Percentiles rank a stretch among this genome's conserved stretches.
Evolutionary conservation across 352 stramenopile genomes (phyloP).

Genomic region (Phytophthora multivora): DNA sequence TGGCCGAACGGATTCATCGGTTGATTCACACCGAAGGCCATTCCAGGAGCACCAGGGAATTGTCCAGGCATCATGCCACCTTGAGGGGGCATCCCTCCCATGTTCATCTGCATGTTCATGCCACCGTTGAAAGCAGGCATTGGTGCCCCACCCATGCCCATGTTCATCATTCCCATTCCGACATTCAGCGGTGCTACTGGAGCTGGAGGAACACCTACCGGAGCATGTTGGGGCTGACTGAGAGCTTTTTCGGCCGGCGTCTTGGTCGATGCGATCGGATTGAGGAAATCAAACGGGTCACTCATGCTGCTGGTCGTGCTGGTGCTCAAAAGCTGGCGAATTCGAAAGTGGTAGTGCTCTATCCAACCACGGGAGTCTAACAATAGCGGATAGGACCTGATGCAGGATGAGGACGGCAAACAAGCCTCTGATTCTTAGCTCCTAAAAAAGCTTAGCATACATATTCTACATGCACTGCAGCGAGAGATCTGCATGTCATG

Average conservation of each 20-base stretch:
- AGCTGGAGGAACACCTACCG: slow-evolving; percentile 32
- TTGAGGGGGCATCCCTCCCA: slow-evolving; percentile 28
- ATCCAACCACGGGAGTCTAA: not conserved
- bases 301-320: slow-evolving; percentile 44
- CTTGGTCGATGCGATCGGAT: slow-evolving; percentile 78
- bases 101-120: slow-evolving; percentile 23
- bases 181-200: slow-evolving; percentile 32
- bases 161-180: slow-evolving; percentile 35
- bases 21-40: slow-evolving; percentile 30
- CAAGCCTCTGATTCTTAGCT: slow-evolving; percentile 22
- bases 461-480: not conserved
- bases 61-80: slow-evolving; percentile 27
- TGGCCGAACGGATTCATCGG: slow-evolving; percentile 35
- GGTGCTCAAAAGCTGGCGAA: slow-evolving; percentile 19
- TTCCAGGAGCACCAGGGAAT: slow-evolving; percentile 28
- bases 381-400: slow-evolving; percentile 15
- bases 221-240: slow-evolving; percentile 24
- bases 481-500: no score
- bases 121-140: slow-evolving; percentile 15
- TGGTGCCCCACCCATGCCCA: slow-evolving; percentile 3
- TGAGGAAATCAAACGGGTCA: slow-evolving; percentile 77
- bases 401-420: not conserved
- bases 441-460: not conserved
- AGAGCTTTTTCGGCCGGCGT: slow-evolving; percentile 45
- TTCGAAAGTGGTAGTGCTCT: slow-evolving; percentile 18